Percentiles rank a stretch among this genome's conserved stretches.
These are phyloP conservation scores for Hemileia vastatrix DNA, from an alignment of 1,284 basidiomycete species.

Conservation along the genomic window DNA sequence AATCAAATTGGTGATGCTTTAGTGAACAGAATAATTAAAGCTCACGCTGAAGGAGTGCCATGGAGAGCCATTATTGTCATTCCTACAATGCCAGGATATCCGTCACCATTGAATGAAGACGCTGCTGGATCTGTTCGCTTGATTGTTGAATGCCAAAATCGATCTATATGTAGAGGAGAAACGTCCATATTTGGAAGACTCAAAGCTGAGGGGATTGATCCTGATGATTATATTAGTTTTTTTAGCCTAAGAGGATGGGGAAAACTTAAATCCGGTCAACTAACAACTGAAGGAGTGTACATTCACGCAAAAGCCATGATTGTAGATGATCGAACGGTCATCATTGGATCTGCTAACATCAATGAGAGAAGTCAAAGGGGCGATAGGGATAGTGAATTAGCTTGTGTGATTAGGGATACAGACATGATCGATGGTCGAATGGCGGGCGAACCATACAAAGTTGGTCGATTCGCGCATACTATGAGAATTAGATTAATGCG, in stretches of 20 bases:
- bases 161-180: slow-evolving; percentile 77
- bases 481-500: slow-evolving; percentile 88
- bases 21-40: slow-evolving; percentile 80
- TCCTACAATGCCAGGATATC: slow-evolving; percentile 85
- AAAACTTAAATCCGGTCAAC: slow-evolving; percentile 69
- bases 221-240: slow-evolving; percentile 82
- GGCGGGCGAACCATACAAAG: slow-evolving; percentile 88
- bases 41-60: slow-evolving; percentile 65
- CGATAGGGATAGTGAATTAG: slow-evolving; percentile 91
- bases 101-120: slow-evolving; percentile 81
- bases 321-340: slow-evolving; percentile 90
- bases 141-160: slow-evolving; percentile 86
- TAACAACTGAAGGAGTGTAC: slow-evolving; percentile 78
- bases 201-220: slow-evolving; percentile 78
- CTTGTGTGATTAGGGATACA: slow-evolving; percentile 84
- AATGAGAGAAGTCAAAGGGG: slow-evolving; percentile 93
- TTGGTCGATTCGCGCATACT: slow-evolving; percentile 91
- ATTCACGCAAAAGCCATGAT: slow-evolving; percentile 86
- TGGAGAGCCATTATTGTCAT: slow-evolving; percentile 94
- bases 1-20: slow-evolving; percentile 93
- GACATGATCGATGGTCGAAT: slow-evolving; percentile 87
- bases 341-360: slow-evolving; percentile 98
- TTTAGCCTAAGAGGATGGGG: slow-evolving; percentile 91
- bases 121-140: slow-evolving; percentile 87
- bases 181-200: slow-evolving; percentile 84